phyloP scores from a whole-genome alignment of 192 early-diverging fungal species.

The Haplosporangium gracile region DNA sequence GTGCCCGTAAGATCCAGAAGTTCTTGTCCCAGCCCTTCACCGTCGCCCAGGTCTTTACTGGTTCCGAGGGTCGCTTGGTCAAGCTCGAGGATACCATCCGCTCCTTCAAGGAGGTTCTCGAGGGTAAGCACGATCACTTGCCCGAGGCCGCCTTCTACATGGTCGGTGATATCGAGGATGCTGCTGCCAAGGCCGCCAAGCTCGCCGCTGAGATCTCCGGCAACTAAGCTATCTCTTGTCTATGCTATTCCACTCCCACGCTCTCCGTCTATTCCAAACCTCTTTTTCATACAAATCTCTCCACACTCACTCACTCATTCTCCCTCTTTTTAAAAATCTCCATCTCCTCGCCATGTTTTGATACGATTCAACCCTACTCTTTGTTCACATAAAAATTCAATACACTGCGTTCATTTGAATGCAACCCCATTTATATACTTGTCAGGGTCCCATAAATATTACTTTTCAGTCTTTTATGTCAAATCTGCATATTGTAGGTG shows the following conservation, averaged over 20 bases:
- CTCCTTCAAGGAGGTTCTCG: constrained; percentile 97
- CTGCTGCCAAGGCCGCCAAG: constrained; percentile 86
- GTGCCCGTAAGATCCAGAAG: constrained; percentile 99
- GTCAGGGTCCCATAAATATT: neutral
- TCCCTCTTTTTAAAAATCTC: constrained; percentile 19
- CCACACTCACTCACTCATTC: neutral
- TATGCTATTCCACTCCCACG: neutral
- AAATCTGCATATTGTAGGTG: neutral
- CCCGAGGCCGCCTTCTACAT: constrained; percentile 99
- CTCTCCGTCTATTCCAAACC: neutral
- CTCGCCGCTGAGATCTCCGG: constrained; percentile 58
- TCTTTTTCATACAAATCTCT: constrained; percentile 6
- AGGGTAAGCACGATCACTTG: constrained; percentile 95
- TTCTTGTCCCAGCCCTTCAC: constrained; percentile 99
- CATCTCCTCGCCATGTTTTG: constrained; percentile 33
- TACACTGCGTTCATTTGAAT: constrained; percentile 32
- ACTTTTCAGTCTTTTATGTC: neutral
- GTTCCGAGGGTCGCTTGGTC: constrained; percentile 96
- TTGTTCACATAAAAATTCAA: constrained; percentile 42
- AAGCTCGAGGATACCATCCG: constrained; percentile 93
- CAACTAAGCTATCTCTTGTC: constrained; percentile 40
- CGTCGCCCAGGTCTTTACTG: constrained; percentile 97
- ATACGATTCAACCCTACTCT: constrained; percentile 42
- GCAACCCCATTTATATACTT: constrained; percentile 18
- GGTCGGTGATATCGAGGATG: constrained; percentile 97